These are phyloP conservation scores for Nicotiana benthamiana DNA, from an alignment of 257 asterid species.

Conservation along the genomic window DNA sequence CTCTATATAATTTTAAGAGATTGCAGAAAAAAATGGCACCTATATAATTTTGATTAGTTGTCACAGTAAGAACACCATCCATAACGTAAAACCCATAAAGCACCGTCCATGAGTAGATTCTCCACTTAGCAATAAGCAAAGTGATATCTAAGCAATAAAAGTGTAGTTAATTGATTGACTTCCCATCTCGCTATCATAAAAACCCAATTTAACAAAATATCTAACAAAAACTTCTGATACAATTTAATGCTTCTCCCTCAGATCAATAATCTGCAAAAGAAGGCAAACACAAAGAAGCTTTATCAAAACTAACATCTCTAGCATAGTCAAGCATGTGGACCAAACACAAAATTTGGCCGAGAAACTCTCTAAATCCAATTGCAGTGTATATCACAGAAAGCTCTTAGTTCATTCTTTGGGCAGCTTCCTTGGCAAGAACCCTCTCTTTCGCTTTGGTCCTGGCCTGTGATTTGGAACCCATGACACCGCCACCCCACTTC, in stretches of 20 bases:
- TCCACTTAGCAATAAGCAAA: too few species aligned
- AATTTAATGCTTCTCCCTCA: background rate
- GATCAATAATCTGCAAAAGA: background rate
- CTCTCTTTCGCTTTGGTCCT: conserved; percentile 40
- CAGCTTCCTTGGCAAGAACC: conserved; percentile 35
- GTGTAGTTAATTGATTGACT: background rate
- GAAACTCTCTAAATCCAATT: background rate
- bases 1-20: too few species aligned
- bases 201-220: background rate
- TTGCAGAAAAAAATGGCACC: too few species aligned
- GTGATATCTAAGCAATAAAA: background rate
- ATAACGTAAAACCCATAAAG: too few species aligned
- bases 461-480: conserved; percentile 46
- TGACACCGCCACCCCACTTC: conserved; percentile 46
- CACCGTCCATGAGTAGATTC: too few species aligned
- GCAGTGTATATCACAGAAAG: background rate
- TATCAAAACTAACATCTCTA: background rate
- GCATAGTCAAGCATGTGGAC: background rate
- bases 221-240: background rate
- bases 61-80: too few species aligned
- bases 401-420: conserved; percentile 27
- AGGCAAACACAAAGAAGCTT: background rate
- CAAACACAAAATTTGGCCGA: background rate
- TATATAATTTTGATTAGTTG: too few species aligned
- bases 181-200: too few species aligned